Evolutionary conservation across 2,329 filamentous ascomycete species (phyloP).

Genomic region (Pyrenochaeta sp.): DNA sequence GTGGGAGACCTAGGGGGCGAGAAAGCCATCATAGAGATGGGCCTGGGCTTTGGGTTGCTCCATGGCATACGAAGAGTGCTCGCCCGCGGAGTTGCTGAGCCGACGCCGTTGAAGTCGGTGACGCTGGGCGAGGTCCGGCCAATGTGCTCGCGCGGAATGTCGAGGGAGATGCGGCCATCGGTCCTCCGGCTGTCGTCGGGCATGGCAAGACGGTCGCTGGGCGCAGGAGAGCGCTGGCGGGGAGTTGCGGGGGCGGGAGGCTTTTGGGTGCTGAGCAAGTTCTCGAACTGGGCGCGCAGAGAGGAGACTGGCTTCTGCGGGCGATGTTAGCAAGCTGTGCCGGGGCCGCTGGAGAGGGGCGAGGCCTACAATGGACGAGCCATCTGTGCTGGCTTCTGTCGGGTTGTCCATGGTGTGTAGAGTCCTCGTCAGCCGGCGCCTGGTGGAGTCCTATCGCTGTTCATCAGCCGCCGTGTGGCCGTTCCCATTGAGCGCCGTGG

Average conservation of each 20-base stretch:
- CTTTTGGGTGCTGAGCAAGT: conserved; percentile 63
- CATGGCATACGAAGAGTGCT: conserved; percentile 46
- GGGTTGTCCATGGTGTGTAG: conserved; percentile 41
- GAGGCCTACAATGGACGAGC: conserved; percentile 73
- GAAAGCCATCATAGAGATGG: conserved; percentile 59
- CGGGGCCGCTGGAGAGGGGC: background rate
- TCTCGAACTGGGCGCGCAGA: conserved; percentile 81
- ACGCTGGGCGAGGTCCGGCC: conserved; percentile 30
- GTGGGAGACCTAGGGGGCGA: conserved; percentile 55
- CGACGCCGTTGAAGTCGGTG: conserved; percentile 48
- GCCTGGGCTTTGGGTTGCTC: conserved; percentile 49
- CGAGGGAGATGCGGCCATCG: conserved; percentile 51
- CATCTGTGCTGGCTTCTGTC: conserved; percentile 70
- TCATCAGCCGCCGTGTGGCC: conserved; percentile 39
- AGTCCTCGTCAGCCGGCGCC: conserved; percentile 45
- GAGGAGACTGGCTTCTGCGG: conserved; percentile 80
- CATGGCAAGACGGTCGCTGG: conserved; percentile 35
- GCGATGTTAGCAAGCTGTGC: conserved; percentile 20
- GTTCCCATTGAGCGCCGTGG: conserved; percentile 41
- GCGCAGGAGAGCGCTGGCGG: conserved; percentile 42
- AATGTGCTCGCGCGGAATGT: conserved; percentile 47
- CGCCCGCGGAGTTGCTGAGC: conserved; percentile 41
- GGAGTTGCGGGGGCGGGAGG: conserved; percentile 28
- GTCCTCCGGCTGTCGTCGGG: conserved; percentile 37
- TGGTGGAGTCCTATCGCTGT: conserved; percentile 36